A percentile compares a stretch with the other conserved stretches of the same genome.
Conservation (phyloP, 2,329 filamentous ascomycete species). For the Calonectria leucothoes region DNA sequence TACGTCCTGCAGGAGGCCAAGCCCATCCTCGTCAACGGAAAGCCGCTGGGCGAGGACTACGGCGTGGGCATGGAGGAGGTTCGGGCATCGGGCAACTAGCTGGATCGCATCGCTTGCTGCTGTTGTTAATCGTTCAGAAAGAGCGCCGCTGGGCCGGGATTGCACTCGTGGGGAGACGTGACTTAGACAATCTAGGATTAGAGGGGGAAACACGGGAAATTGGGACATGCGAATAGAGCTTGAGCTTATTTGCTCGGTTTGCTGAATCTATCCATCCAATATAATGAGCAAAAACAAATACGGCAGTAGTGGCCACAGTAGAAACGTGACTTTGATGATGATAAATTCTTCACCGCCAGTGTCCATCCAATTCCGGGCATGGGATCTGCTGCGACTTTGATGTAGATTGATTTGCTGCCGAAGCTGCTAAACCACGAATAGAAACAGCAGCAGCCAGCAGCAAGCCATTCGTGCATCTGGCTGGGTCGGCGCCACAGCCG, state of each 20-base stretch:
- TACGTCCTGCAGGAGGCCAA: slow-evolving; percentile 48
- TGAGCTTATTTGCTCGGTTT: neutral
- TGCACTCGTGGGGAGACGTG: neutral
- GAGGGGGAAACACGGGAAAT: slow-evolving; percentile 12
- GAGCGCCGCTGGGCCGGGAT: neutral
- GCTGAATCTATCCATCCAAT: neutral
- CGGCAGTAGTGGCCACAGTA: neutral
- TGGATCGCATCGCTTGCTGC: neutral
- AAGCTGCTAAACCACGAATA: neutral
- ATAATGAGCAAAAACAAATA: neutral
- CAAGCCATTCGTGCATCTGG: neutral
- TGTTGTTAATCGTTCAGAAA: neutral
- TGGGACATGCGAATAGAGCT: slow-evolving; percentile 18
- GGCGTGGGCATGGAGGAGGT: slow-evolving; percentile 23
- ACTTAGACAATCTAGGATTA: neutral
- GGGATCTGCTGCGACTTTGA: neutral
- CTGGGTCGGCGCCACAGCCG: neutral
- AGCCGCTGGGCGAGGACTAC: slow-evolving; percentile 30
- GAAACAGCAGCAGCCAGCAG: too few relatives aligned
- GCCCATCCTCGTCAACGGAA: neutral
- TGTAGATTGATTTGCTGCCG: neutral
- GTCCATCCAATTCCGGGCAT: neutral
- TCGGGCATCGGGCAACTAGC: slow-evolving; percentile 16
- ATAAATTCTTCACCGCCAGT: neutral
- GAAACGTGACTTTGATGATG: neutral